These are phyloP conservation scores for Gonium pectorale DNA, from an alignment of 139 green algal genomes.

Conservation along the genomic window DNA sequence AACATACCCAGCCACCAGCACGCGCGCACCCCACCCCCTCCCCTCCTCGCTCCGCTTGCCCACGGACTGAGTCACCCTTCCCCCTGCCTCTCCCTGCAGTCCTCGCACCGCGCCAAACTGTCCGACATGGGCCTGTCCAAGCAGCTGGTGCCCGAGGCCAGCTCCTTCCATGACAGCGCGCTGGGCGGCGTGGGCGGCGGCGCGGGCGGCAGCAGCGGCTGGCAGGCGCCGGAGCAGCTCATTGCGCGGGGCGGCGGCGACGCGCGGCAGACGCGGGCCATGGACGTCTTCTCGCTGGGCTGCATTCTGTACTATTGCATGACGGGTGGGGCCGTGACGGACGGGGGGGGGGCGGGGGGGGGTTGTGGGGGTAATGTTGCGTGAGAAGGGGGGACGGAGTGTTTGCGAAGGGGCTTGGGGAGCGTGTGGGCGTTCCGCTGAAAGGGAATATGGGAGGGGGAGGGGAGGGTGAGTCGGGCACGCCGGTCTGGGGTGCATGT, in stretches of 20 bases:
- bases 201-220: conserved; percentile 91
- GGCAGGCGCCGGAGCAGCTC: conserved; percentile 97
- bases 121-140: conserved; percentile 98
- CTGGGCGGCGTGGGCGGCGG: conserved; percentile 24
- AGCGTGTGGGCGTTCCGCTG: too few relatives aligned
- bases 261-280: conserved; percentile 79
- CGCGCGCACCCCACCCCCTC: too few relatives aligned
- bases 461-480: too few relatives aligned
- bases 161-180: conserved; percentile 66
- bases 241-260: conserved; percentile 59
- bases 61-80: too few relatives aligned
- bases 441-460: too few relatives aligned
- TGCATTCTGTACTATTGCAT: conserved; percentile 94
- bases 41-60: too few relatives aligned
- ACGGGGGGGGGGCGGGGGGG: background rate
- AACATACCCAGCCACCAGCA: too few relatives aligned
- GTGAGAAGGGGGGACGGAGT: too few relatives aligned
- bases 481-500: too few relatives aligned
- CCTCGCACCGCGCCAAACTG: conserved; percentile 84
- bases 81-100: background rate
- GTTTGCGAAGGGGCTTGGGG: too few relatives aligned
- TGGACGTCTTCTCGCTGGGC: conserved; percentile 96
- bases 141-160: conserved; percentile 86
- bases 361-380: background rate
- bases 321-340: conserved; percentile 42